Evolutionary conservation across 2,329 filamentous ascomycete genomes (phyloP).

Genomic region (Aphanocladium album): DNA sequence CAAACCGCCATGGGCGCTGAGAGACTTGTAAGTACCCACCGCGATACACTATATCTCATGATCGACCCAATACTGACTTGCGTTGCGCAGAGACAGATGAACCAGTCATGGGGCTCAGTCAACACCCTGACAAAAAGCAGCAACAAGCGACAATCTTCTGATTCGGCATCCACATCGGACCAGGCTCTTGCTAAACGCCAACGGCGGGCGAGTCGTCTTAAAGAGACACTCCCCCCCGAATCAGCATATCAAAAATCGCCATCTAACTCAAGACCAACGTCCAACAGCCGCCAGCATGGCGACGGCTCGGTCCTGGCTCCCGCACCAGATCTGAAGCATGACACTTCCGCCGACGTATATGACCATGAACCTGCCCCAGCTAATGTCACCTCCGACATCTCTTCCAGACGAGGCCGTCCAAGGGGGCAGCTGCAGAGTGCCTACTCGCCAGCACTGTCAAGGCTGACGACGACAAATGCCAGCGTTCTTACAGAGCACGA

Average conservation of each 20-base stretch:
- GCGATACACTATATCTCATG: not conserved
- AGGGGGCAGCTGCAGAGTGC: not conserved
- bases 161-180: constrained; percentile 5
- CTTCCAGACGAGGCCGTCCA: not conserved
- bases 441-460: not conserved
- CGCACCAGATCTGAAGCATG: not conserved
- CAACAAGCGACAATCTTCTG: constrained; percentile 2
- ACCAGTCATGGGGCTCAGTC: constrained; percentile 17
- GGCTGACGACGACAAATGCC: no score
- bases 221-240: not conserved
- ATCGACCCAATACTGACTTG: not conserved
- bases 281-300: not conserved
- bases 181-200: constrained; percentile 21
- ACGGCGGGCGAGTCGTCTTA: constrained; percentile 10
- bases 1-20: constrained; percentile 6
- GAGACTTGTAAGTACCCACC: not conserved
- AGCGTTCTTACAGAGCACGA: not conserved
- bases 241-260: not conserved
- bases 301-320: not conserved
- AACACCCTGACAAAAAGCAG: constrained; percentile 18
- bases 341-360: not conserved
- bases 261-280: not conserved
- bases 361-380: not conserved
- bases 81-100: constrained; percentile 20
- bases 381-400: not conserved